A percentile compares a stretch with the other conserved stretches of the same genome.
Evolutionary conservation across 139 green algal species (phyloP).

Genomic region (Chlamydomonas incerta): DNA sequence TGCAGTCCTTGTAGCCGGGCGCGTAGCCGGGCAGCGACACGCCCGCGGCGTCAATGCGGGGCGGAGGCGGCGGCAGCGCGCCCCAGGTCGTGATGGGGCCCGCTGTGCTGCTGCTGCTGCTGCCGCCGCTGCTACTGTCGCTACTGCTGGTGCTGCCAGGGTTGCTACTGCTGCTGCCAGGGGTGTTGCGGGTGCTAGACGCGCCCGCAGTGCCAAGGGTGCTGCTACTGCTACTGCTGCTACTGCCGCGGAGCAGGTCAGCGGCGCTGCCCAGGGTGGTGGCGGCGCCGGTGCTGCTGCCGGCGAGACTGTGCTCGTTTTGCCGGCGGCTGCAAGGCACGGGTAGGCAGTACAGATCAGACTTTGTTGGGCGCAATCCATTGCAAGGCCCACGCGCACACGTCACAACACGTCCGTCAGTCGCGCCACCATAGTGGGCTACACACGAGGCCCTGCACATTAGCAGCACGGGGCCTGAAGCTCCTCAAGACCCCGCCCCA

Average conservation of each 20-base stretch:
- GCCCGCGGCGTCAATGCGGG: constrained; percentile 11
- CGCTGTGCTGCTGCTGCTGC: background rate
- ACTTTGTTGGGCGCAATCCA: no score
- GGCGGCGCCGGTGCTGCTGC: no score
- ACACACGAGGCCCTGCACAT: no score
- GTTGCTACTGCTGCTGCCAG: background rate
- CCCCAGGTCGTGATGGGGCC: background rate
- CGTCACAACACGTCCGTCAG: no score
- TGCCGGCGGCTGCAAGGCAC: background rate
- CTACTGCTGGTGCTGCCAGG: background rate
- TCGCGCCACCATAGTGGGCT: no score
- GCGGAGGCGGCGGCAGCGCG: background rate
- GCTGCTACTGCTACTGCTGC: no score
- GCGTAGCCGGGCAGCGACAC: constrained; percentile 48
- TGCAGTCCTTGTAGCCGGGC: constrained; percentile 59
- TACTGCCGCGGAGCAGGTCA: no score
- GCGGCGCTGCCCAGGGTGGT: no score
- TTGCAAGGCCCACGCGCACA: no score
- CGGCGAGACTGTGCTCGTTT: background rate
- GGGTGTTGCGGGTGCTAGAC: background rate
- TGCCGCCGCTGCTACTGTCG: background rate
- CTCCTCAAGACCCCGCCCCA: background rate
- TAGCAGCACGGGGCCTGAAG: no score
- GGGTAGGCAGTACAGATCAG: no score
- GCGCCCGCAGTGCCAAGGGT: background rate